phyloP scores from a whole-genome alignment of 2,329 filamentous ascomycete genomes.

The Aspergillus ibericus region DNA sequence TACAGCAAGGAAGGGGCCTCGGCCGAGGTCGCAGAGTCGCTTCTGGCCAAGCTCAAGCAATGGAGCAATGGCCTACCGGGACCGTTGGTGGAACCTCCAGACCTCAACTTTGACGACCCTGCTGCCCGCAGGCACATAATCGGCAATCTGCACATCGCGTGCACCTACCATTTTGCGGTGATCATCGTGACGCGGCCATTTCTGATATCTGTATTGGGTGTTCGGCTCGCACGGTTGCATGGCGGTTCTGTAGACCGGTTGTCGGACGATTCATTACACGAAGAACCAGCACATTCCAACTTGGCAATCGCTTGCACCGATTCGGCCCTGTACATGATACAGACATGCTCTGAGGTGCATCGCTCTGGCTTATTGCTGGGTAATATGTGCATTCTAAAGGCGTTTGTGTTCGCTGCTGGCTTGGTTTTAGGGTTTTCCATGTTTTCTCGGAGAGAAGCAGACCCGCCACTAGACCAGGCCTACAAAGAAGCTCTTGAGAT shows the following conservation, averaged over 20 bases:
- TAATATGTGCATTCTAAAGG: constrained; percentile 62
- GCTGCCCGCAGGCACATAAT: constrained; percentile 41
- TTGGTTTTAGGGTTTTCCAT: constrained; percentile 58
- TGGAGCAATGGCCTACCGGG: constrained; percentile 50
- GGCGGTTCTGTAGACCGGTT: constrained; percentile 23
- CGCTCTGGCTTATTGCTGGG: constrained; percentile 48
- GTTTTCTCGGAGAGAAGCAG: constrained; percentile 51
- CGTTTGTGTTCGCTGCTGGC: constrained; percentile 58
- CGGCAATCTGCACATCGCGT: constrained; percentile 56
- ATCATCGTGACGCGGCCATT: constrained; percentile 59
- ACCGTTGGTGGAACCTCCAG: constrained; percentile 26
- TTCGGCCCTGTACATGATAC: constrained; percentile 56
- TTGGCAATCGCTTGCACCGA: constrained; percentile 58
- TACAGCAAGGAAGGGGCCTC: constrained; percentile 43
- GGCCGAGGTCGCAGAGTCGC: constrained; percentile 37
- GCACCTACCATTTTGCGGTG: constrained; percentile 60
- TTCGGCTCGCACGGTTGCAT: constrained; percentile 33
- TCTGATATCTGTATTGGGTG: constrained; percentile 51
- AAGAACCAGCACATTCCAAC: constrained; percentile 32
- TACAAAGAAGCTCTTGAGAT: constrained; percentile 55
- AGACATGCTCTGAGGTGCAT: constrained; percentile 54
- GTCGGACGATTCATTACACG: constrained; percentile 16
- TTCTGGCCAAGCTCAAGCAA: constrained; percentile 45
- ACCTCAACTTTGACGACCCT: constrained; percentile 18
- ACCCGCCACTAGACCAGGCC: constrained; percentile 41